Percentiles rank a stretch among this genome's conserved stretches.
These are phyloP conservation scores for Anthracocystis panici-leucophaei DNA, from an alignment of 1,284 basidiomycete genomes.

Conservation along the genomic window DNA sequence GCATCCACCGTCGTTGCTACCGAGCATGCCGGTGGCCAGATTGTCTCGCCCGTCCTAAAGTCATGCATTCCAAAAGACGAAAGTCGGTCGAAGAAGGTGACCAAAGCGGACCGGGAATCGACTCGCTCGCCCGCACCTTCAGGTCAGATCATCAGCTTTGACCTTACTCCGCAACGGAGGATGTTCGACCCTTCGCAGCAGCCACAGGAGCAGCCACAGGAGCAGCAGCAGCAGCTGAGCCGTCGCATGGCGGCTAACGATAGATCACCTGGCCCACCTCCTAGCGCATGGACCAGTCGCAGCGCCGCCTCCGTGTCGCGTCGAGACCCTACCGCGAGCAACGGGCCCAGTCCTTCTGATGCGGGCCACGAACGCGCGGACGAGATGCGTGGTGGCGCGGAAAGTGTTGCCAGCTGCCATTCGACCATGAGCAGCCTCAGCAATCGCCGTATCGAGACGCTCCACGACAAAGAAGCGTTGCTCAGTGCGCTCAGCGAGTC, in stretches of 20 bases:
- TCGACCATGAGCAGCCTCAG: conserved; percentile 38
- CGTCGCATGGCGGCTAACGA: conserved; percentile 13
- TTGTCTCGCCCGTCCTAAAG: conserved; percentile 6
- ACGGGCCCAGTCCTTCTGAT: conserved; percentile 11
- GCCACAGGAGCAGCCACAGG: too few species aligned
- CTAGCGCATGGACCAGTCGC: conserved; percentile 27
- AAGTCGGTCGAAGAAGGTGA: neutral
- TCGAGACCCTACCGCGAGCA: neutral
- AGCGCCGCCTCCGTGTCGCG: neutral
- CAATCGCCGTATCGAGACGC: conserved; percentile 48
- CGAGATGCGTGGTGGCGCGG: conserved; percentile 12
- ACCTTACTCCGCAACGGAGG: conserved; percentile 4
- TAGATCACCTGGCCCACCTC: conserved; percentile 16
- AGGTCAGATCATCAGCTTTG: conserved; percentile 14
- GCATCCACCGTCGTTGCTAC: conserved; percentile 10
- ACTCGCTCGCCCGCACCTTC: conserved; percentile 2
- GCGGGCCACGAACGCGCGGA: conserved; percentile 8
- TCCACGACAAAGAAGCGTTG: conserved; percentile 38
- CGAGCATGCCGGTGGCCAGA: conserved; percentile 7
- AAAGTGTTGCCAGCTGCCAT: conserved; percentile 23
- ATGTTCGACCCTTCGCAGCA: neutral
- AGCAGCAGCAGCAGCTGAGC: neutral
- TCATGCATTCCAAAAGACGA: neutral
- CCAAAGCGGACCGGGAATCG: neutral
- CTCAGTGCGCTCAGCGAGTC: conserved; percentile 27